These are phyloP conservation scores for Cucurbita ficifolia DNA, from an alignment of 306 rosid genomes.

Conservation along the genomic window DNA sequence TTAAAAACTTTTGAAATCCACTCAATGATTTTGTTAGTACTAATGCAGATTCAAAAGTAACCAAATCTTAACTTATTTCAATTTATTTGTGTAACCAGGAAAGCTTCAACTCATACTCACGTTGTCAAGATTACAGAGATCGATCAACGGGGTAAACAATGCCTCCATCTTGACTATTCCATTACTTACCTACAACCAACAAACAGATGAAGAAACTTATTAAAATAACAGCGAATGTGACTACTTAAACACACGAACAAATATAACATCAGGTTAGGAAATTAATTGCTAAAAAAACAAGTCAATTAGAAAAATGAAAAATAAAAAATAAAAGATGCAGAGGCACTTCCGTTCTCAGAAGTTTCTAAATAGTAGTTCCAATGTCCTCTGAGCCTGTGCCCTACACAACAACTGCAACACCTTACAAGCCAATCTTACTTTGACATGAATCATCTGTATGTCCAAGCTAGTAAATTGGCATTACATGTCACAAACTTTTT, in stretches of 20 bases:
- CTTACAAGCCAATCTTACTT: not conserved
- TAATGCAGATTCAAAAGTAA: not conserved
- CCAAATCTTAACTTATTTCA: not conserved
- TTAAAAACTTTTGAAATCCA: no score
- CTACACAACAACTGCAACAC: not conserved
- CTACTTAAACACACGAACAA: not conserved
- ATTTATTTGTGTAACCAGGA: not conserved
- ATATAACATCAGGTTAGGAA: not conserved
- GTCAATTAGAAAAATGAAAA: not conserved
- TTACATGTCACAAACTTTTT: not conserved
- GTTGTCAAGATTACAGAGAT: slow-evolving; percentile 52
- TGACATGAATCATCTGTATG: not conserved
- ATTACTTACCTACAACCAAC: slow-evolving; percentile 42
- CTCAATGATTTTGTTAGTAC: not conserved
- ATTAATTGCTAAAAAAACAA: not conserved
- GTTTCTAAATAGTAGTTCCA: not conserved
- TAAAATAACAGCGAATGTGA: not conserved
- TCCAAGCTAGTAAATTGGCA: not conserved
- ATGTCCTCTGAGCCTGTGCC: not conserved
- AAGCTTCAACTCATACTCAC: slow-evolving; percentile 32
- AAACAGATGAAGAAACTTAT: not conserved
- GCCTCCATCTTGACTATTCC: slow-evolving; percentile 47
- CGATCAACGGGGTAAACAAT: slow-evolving; percentile 56
- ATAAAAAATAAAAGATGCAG: not conserved
- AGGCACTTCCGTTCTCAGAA: not conserved